Conservation (phyloP, 2,329 filamentous ascomycete genomes). For the Claviceps sp. region DNA sequence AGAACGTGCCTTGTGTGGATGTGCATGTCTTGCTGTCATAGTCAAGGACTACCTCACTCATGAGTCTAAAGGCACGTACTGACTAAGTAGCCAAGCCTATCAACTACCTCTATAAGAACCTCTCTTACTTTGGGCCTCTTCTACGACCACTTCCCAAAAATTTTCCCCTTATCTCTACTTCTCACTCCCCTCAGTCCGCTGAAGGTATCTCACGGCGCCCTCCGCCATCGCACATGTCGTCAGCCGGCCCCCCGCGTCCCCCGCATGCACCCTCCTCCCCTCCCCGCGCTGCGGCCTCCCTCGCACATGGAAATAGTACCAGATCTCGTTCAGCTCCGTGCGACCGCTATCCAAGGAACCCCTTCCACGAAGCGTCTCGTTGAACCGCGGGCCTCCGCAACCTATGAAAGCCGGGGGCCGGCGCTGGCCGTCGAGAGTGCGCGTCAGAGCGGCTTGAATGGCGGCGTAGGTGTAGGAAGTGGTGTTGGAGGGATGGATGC, state of each 20-base stretch:
- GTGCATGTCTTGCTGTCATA: too few relatives aligned
- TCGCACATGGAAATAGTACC: constrained; percentile 52
- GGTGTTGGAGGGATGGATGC: constrained; percentile 44
- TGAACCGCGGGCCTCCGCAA: constrained; percentile 46
- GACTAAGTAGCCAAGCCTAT: too few relatives aligned
- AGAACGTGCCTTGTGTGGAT: too few relatives aligned
- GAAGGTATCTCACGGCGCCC: constrained; percentile 41
- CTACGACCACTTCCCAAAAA: background rate
- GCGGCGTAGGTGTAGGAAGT: constrained; percentile 41
- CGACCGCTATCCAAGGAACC: constrained; percentile 40
- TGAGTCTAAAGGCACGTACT: too few relatives aligned
- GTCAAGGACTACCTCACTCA: too few relatives aligned
- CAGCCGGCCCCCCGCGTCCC: constrained; percentile 32
- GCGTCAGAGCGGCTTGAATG: constrained; percentile 36
- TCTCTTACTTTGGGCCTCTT: background rate
- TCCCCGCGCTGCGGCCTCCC: constrained; percentile 41
- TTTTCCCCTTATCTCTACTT: background rate
- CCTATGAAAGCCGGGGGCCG: constrained; percentile 42
- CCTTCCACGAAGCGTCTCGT: constrained; percentile 43
- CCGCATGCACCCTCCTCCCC: constrained; percentile 27
- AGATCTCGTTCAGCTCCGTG: constrained; percentile 47
- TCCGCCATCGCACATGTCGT: constrained; percentile 41
- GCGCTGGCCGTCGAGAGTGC: constrained; percentile 30
- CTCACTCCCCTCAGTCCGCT: constrained; percentile 27
- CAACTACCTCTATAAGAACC: too few relatives aligned